Conservation (phyloP, 2,329 filamentous ascomycete genomes). For the Aureobasidium sp. region DNA sequence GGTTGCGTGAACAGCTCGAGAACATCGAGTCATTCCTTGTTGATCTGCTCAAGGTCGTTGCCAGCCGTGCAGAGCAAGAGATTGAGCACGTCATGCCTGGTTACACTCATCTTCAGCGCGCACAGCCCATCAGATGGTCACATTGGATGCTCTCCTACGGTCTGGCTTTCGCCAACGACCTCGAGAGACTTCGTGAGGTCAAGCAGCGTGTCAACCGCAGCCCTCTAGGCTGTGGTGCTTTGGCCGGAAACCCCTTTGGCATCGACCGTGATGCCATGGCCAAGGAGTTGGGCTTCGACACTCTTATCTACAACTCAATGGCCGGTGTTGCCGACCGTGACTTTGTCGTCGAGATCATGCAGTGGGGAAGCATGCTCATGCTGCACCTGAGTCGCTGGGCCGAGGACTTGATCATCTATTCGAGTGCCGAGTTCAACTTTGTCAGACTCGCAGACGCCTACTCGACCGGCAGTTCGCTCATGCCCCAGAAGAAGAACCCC, state of each 20-base stretch:
- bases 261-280: constrained; percentile 76
- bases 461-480: constrained; percentile 66
- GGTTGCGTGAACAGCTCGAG: constrained; percentile 69
- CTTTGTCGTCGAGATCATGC: constrained; percentile 74
- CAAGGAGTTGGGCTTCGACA: constrained; percentile 72
- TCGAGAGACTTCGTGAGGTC: constrained; percentile 68
- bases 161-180: constrained; percentile 62
- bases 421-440: constrained; percentile 67
- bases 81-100: constrained; percentile 77
- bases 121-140: constrained; percentile 71
- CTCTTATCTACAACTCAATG: constrained; percentile 70
- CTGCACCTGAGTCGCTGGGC: constrained; percentile 72
- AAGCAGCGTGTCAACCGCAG: constrained; percentile 64
- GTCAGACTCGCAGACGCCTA: constrained; percentile 72
- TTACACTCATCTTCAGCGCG: constrained; percentile 81
- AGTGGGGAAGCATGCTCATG: constrained; percentile 74
- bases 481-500: constrained; percentile 81
- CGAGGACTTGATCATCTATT: constrained; percentile 83
- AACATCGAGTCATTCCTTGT: constrained; percentile 62
- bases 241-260: constrained; percentile 75
- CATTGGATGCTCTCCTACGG: constrained; percentile 76
- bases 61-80: constrained; percentile 63
- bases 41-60: constrained; percentile 62
- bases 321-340: constrained; percentile 69
- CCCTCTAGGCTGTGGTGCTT: constrained; percentile 67